These are phyloP conservation scores for Tetrahymena borealis DNA, from an alignment of 73 alveolate genomes.

Conservation along the genomic window DNA sequence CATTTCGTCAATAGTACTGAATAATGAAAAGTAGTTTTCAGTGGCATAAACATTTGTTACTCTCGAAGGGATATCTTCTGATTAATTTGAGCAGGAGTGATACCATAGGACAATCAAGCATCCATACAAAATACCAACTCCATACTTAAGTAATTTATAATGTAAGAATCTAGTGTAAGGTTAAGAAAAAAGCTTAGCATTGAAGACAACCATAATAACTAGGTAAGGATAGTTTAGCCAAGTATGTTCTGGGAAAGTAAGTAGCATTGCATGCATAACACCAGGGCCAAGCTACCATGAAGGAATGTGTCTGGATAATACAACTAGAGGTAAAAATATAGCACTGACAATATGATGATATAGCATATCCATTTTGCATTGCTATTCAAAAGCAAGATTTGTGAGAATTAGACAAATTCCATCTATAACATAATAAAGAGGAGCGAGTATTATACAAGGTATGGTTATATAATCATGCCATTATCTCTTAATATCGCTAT, in stretches of 20 bases:
- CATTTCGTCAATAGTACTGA: background rate
- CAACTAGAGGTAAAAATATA: background rate
- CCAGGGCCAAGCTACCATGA: background rate
- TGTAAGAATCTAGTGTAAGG: background rate
- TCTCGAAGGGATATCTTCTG: background rate
- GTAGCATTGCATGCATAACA: background rate
- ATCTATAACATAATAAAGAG: background rate
- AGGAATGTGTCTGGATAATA: background rate
- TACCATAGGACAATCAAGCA: background rate
- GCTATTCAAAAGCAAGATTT: background rate
- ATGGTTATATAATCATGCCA: background rate
- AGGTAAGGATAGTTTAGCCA: background rate
- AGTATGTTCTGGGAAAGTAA: background rate
- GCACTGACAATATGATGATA: background rate
- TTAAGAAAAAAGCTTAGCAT: background rate
- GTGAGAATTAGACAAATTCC: background rate
- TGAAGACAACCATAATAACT: background rate
- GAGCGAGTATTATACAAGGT: background rate
- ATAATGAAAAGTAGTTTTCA: background rate
- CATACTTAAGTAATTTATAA: background rate
- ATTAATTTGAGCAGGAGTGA: background rate
- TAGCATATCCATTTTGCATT: background rate
- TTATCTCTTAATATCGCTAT: background rate
- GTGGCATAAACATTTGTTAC: background rate
- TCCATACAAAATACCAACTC: background rate